Conservation (phyloP, 805 yeast species). For the Metschnikowia bowlesiae region DNA sequence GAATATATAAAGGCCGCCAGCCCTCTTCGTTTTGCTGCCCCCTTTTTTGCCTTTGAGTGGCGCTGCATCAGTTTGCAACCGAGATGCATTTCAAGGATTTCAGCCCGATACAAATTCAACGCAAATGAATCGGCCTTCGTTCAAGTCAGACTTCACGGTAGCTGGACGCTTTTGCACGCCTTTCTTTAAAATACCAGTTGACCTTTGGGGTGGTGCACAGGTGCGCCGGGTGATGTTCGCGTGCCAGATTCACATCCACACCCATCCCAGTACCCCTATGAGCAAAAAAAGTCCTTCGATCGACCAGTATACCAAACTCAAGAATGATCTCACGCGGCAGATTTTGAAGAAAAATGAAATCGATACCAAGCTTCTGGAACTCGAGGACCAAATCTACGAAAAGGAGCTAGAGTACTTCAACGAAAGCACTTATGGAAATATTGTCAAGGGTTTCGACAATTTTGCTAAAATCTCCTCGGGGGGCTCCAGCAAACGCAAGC, state of each 20-base stretch:
- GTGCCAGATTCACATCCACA: background rate
- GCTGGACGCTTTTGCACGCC: too few species aligned
- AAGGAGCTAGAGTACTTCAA: conserved; percentile 75
- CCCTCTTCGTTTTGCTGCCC: background rate
- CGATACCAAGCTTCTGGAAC: conserved; percentile 55
- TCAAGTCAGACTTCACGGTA: background rate
- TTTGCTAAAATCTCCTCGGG: conserved; percentile 49
- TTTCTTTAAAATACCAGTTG: background rate
- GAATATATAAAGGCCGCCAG: background rate
- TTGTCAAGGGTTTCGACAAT: conserved; percentile 87
- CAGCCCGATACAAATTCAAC: background rate
- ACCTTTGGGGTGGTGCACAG: background rate
- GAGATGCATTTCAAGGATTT: background rate
- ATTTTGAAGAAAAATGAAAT: conserved; percentile 57
- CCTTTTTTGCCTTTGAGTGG: background rate
- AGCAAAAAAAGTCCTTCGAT: conserved; percentile 19
- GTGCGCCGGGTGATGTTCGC: background rate
- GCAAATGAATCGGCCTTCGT: background rate
- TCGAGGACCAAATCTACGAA: conserved; percentile 77
- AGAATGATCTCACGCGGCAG: conserved; percentile 60
- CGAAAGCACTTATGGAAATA: conserved; percentile 70
- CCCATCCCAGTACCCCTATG: conserved; percentile 4
- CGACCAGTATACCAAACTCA: conserved; percentile 61
- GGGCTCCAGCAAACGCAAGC: conserved; percentile 42
- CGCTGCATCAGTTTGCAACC: background rate